Base-by-base conservation (phyloP, 331 rosid species). In the Quercus lobata region DNA sequence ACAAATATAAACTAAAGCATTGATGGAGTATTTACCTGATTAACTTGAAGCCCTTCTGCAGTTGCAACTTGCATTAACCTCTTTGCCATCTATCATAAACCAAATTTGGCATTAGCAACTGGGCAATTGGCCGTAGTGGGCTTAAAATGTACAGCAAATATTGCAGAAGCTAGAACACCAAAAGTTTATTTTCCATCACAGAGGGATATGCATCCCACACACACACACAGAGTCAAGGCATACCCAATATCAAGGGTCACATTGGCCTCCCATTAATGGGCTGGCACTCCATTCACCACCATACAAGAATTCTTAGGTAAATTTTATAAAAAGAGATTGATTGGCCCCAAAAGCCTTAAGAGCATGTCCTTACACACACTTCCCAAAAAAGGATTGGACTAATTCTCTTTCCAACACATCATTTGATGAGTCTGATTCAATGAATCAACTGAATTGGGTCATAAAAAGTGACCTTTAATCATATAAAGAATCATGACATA, bases 51-150 rank as follows among this genome's bases (percentile, higher is more conserved):
- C 76, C 93, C 92, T 87, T 93, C 99, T 74, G 94, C 80, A 62
- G 72, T 93, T 60, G 97, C 93, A 87, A 95, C 88, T 82, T 89
- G 91, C 86, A 87, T 80, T 77, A 95, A 88, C 89, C 87, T 89
- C 86, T 95, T 95, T 56, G 96, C 99, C 98, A 93, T 95, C 99
- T 95, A 84, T 53, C 83, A 89, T 57, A 76, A 78, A 83, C 71
- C 60, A 90, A 82, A 81, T 30, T 57, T 46, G 6, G 61, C 70
- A 82, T 82, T 77, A 69, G 69, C 52, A 57, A 12, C 37, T 60
- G 21, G 27, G 8, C 35, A 71, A 37, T 65, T 52, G 69, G 60
- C 75, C 72, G 46, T 30, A 68, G 6, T 30, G 41, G 57, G 24
- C 79, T 74, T 49, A 52, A 34, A 61, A 22, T 25, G 76, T 52